These are phyloP conservation scores for Syncephalastrum contaminatum DNA, from an alignment of 371 early-diverging fungal species.

Conservation along the genomic window DNA sequence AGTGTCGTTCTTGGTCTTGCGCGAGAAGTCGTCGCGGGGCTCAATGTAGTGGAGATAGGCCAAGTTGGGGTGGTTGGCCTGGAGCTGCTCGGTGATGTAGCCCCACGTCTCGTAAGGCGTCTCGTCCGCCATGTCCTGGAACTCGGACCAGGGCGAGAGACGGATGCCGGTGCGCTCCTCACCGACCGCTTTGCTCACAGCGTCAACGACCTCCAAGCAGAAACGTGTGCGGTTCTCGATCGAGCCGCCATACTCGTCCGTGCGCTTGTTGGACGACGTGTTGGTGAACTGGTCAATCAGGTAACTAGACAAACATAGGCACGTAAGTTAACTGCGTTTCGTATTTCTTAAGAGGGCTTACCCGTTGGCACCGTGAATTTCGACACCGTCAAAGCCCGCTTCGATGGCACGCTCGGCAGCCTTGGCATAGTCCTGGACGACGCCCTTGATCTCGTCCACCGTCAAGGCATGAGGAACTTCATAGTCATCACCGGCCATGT, in stretches of 20 bases:
- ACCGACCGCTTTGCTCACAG: slow-evolving; percentile 22
- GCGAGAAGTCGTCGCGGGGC: slow-evolving; percentile 6
- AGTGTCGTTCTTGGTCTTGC: background rate
- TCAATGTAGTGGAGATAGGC: slow-evolving; percentile 21
- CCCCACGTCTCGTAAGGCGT: slow-evolving; percentile 19
- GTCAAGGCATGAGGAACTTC: slow-evolving; percentile 20
- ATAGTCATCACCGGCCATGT: slow-evolving; percentile 9
- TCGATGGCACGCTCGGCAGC: slow-evolving; percentile 39
- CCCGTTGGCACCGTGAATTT: slow-evolving; percentile 65
- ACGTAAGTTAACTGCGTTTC: too few relatives aligned
- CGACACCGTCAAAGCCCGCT: slow-evolving; percentile 65
- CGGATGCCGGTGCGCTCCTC: slow-evolving; percentile 13
- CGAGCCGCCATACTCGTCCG: slow-evolving; percentile 58
- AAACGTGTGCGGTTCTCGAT: slow-evolving; percentile 56
- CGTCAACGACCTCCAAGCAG: slow-evolving; percentile 39
- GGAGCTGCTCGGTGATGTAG: slow-evolving; percentile 14
- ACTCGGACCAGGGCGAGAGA: slow-evolving; percentile 15
- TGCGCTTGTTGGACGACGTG: slow-evolving; percentile 47
- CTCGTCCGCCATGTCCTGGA: slow-evolving; percentile 21
- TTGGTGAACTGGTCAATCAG: slow-evolving; percentile 28
- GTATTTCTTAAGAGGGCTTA: slow-evolving; percentile 36
- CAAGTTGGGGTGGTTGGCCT: slow-evolving; percentile 14
- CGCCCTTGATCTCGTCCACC: slow-evolving; percentile 32
- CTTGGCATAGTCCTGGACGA: slow-evolving; percentile 34
- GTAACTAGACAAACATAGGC: too few relatives aligned